Base-by-base conservation (phyloP, 2,329 filamentous ascomycete species). In the Rhinocladiella mackenziei region DNA sequence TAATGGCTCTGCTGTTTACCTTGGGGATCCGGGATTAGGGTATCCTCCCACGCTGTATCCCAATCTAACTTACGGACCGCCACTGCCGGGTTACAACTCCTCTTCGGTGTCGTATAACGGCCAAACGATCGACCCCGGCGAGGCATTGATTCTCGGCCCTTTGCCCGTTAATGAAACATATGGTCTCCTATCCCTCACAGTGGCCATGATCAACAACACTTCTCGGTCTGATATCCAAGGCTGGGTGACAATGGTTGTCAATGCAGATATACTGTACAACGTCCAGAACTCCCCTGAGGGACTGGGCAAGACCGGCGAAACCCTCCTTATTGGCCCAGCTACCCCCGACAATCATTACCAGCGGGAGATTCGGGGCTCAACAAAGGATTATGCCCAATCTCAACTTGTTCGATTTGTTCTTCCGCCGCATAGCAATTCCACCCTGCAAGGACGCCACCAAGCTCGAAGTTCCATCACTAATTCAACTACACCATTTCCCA, bases 231-330 rank as follows among this genome's bases (percentile, higher is more conserved):
- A 84, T 50, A 77, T 91, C 1, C 72, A 95, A 4, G 89, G 87
- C 1, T 95, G 88, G 70, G 77, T 95, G 69, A 94, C 88, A 1
- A 69, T 91, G 2, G 72, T 94, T n/a, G 76, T 85, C 43, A 78
- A 85, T 43, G 83, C 83, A 1, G 67, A 69, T 3, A 73, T 83
- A 1, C 70, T 92, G 3, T 68, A 80, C n/a, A 64, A 73, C 32
- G 75, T 88, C 1, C 68, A 81, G 18, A 65, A 68, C 13, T 84
- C 83, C 1, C 67, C 72, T 2, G 84, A 89, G 61, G 87, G 86
- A 1, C 61, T 94, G 6, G 85, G 81, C 17, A 62, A 73, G 0
- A 86, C 81, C 0, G 88, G 87, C 4, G 66, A 82, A 11, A 80
- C 85, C 1, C 67, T 94, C 17, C 62, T 94, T 4, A 67, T 92